Conservation (phyloP, 2,329 filamentous ascomycete species). For the Beauveria asiatica region DNA sequence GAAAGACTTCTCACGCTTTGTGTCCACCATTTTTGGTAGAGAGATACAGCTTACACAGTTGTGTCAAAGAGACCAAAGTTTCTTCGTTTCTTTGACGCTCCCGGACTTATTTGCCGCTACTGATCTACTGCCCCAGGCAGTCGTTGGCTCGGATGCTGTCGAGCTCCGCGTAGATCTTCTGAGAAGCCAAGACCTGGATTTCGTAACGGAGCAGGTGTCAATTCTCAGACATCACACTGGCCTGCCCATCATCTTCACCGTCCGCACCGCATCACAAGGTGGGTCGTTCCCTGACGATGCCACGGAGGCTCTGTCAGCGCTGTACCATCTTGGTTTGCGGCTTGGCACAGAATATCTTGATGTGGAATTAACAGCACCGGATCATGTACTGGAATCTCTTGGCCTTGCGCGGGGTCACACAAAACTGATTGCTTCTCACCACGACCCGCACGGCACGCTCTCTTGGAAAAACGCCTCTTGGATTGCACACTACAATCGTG, state of each 20-base stretch:
- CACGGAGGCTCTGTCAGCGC: constrained; percentile 57
- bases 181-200: constrained; percentile 66
- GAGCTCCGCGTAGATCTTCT: constrained; percentile 91
- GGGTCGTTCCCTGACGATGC: constrained; percentile 77
- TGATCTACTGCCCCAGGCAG: constrained; percentile 59
- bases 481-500: constrained; percentile 83
- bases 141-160: constrained; percentile 83
- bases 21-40: constrained; percentile 29
- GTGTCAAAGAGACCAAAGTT: constrained; percentile 60
- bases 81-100: constrained; percentile 87
- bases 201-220: constrained; percentile 72
- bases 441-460: constrained; percentile 70
- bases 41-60: constrained; percentile 38
- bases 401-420: constrained; percentile 60
- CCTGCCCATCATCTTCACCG: constrained; percentile 83
- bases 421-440: constrained; percentile 89
- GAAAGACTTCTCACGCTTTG: constrained; percentile 28
- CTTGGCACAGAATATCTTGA: constrained; percentile 90
- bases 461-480: constrained; percentile 92
- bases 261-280: constrained; percentile 78
- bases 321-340: constrained; percentile 72
- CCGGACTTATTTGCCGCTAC: constrained; percentile 60
- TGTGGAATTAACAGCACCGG: constrained; percentile 78
- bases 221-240: constrained; percentile 63
- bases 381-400: constrained; percentile 63